Conservation (phyloP, 2,329 filamentous ascomycete species). For the Aquanectria penicillioides region DNA sequence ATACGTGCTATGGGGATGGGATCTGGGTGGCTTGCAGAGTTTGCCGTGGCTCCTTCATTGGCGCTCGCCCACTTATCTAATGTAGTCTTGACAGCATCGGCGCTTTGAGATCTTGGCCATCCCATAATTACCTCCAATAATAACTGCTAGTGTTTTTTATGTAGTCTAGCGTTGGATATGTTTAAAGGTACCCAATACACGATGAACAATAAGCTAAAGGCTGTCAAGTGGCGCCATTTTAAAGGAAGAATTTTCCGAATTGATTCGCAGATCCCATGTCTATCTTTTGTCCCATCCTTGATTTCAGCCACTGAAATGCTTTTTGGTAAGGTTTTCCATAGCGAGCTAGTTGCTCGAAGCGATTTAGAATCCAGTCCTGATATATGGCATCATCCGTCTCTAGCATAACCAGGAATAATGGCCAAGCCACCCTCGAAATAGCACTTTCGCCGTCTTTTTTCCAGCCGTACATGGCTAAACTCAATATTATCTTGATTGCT, state of each 20-base stretch:
- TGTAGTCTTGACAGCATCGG: too few species aligned
- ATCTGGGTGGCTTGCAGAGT: too few species aligned
- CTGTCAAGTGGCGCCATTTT: too few species aligned
- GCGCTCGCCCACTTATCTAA: too few species aligned
- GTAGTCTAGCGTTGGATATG: too few species aligned
- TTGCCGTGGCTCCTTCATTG: too few species aligned
- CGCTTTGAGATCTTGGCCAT: too few species aligned
- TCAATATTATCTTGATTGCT: neutral
- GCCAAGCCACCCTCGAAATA: neutral
- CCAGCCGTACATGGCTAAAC: neutral
- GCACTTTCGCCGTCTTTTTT: neutral
- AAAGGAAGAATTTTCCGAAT: neutral
- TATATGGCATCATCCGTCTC: neutral
- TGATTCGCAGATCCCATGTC: neutral
- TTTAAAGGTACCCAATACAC: too few species aligned
- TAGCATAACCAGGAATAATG: neutral
- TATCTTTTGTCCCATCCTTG: neutral
- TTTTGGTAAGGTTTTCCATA: neutral
- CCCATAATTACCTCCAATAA: too few species aligned
- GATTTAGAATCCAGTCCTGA: neutral
- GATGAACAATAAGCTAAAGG: too few species aligned
- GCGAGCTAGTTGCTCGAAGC: neutral
- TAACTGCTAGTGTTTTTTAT: too few species aligned
- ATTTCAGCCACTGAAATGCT: neutral
- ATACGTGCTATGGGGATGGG: too few species aligned